Evolutionary conservation across 352 stramenopile genomes (phyloP), one percentile per base, ranked within the genome.

Genomic region (Phytophthora boehmeriae): DNA sequence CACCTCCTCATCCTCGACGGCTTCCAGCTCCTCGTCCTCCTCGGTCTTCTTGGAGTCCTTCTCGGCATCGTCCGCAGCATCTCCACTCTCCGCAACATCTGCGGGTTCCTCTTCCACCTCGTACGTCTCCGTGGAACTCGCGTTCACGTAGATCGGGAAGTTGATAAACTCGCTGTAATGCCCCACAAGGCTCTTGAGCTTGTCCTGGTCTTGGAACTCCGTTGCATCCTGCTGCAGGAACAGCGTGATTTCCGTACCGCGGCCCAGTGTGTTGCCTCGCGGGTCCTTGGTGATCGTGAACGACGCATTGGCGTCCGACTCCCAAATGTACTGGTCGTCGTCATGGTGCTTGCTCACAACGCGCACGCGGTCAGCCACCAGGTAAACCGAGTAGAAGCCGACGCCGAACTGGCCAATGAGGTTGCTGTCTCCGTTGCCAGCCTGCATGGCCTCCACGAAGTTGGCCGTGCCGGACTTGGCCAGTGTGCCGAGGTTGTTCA

Each of bases 121-220:
- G 48, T 95, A 92, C 14, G 77, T 92, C 64, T 97, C 88, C 9
- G 87, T 98, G 54, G 87, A 90, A 42, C 83, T 97, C 64, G 97
- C 87, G 66, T 98, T 88, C n/a, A 99, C 75, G 71, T 98, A 99
- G 71, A 99, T 99, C 2, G 98, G 98, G 80, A 99, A 99, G 27
- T 87, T 98, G 59, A 99, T 99, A 82, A 99, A 99, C 84, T 99
- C 98, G 22, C 95, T 99, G 84, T 99, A 99, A 68, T 97, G 95
- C 45, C 94, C 82, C 35, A 99, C 93, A 20, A 99, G 80, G 13
- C 80, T 69, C 73, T 98, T 96, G 48, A 99, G 86, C 63, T 97
- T 97, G 62, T 95, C 74, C 60, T 98, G 82, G 51, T 98, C 89
- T 32, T 98, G 73, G 77, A 99, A 99, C 77, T 99, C 96, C 17